These are phyloP conservation scores for Solanum bukasovii DNA, from an alignment of 257 asterid species.

Conservation along the genomic window DNA sequence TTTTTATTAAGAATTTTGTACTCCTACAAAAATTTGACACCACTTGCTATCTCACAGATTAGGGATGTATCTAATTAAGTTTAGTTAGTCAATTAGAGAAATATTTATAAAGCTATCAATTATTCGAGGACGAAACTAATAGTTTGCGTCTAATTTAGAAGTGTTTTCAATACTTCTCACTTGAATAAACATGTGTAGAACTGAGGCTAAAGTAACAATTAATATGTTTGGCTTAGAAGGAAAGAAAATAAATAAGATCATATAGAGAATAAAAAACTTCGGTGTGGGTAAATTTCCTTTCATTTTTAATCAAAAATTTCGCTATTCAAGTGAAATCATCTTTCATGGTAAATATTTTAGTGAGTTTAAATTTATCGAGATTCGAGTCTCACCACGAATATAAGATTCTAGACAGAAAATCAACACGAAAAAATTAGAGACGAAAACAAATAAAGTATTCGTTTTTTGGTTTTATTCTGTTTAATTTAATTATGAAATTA, in stretches of 20 bases:
- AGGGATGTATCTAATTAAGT: too few species aligned
- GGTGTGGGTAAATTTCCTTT: not conserved
- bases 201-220: not conserved
- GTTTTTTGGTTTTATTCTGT: not conserved
- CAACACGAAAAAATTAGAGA: not conserved
- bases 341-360: not conserved
- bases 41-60: not conserved
- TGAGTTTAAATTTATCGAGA: not conserved
- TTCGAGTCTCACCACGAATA: not conserved
- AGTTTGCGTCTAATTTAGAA: too few species aligned
- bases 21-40: not conserved
- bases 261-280: not conserved
- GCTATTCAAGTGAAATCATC: not conserved
- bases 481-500: not conserved
- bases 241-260: not conserved
- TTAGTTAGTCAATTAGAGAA: accelerated
- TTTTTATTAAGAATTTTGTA: too few species aligned
- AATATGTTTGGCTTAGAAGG: not conserved
- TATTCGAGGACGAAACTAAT: too few species aligned
- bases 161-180: too few species aligned
- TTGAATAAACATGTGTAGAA: not conserved
- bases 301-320: accelerated
- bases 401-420: not conserved
- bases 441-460: not conserved
- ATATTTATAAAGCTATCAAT: accelerated